These are phyloP conservation scores for Fusarium floridanum DNA, from an alignment of 2,329 filamentous ascomycete species.

Conservation along the genomic window DNA sequence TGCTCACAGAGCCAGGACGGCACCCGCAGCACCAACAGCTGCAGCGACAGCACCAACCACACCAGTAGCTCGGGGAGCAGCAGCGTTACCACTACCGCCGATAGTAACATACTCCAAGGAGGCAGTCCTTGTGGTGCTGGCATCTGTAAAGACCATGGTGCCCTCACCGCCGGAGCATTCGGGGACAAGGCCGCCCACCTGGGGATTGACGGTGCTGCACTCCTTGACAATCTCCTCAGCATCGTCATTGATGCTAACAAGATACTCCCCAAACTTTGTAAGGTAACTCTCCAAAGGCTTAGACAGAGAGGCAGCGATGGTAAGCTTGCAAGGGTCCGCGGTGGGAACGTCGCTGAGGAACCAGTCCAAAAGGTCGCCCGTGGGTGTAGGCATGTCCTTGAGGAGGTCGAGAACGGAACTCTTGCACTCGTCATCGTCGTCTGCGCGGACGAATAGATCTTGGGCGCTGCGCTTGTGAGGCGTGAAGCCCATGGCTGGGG, in stretches of 20 bases:
- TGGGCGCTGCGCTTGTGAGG: conserved; percentile 30
- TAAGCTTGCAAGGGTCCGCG: conserved; percentile 20
- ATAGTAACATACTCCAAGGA: conserved; percentile 9
- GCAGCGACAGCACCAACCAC: conserved; percentile 14
- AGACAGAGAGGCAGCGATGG: conserved; percentile 24
- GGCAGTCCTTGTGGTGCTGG: conserved; percentile 24
- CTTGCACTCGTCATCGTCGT: background rate
- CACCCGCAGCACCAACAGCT: conserved; percentile 17
- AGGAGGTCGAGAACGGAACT: background rate
- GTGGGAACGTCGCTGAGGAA: background rate
- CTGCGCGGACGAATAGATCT: background rate
- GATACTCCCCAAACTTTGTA: conserved; percentile 17
- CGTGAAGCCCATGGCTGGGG: conserved; percentile 15
- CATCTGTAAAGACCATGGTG: conserved; percentile 22
- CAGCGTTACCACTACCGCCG: conserved; percentile 2
- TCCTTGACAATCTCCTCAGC: conserved; percentile 9
- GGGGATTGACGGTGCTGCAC: conserved; percentile 12
- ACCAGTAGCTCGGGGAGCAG: conserved; percentile 3
- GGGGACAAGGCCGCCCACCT: background rate
- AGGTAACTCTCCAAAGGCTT: conserved; percentile 25
- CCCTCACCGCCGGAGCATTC: conserved; percentile 1
- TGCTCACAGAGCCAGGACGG: background rate
- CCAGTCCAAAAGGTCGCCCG: conserved; percentile 2
- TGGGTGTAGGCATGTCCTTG: background rate
- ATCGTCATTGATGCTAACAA: conserved; percentile 1